phyloP scores from a whole-genome alignment of 768 basidiomycete species.

The Pholiota conissans region DNA sequence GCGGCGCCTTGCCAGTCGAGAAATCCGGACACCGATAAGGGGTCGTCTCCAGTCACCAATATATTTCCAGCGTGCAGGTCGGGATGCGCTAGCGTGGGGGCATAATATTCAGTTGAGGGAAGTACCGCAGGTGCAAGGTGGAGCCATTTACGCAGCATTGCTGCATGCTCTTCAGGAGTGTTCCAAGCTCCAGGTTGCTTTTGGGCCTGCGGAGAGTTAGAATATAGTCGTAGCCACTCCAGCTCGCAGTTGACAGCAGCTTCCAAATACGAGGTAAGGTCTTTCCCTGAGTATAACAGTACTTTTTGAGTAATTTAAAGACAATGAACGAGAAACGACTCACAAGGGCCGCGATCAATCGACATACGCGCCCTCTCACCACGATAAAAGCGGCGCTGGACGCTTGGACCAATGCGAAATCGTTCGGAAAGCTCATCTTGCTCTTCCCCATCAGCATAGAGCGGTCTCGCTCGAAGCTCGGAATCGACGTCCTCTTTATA shows the following conservation, averaged over 20 bases:
- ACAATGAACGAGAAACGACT: not conserved
- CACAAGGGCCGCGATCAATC: constrained; percentile 12
- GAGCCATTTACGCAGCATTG: not conserved
- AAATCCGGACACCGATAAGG: too few relatives aligned
- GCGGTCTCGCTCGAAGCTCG: not conserved
- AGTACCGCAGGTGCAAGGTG: too few relatives aligned
- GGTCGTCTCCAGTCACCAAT: too few relatives aligned
- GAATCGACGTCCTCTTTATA: constrained; percentile 8
- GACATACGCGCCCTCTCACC: constrained; percentile 2
- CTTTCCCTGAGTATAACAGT: constrained; percentile 7
- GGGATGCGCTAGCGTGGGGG: too few relatives aligned
- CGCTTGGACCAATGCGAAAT: constrained; percentile 12
- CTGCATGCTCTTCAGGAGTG: too few relatives aligned
- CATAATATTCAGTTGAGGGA: too few relatives aligned
- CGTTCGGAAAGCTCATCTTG: constrained; percentile 1
- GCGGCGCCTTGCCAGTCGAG: too few relatives aligned
- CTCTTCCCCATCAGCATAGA: not conserved
- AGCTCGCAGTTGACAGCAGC: constrained; percentile 10
- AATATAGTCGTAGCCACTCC: constrained; percentile 3
- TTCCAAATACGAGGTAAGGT: constrained; percentile 3
- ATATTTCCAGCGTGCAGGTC: too few relatives aligned
- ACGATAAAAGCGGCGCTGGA: constrained; percentile 7
- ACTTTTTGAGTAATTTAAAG: not conserved
- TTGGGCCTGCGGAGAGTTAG: not conserved
- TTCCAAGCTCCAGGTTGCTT: too few relatives aligned